Evolutionary conservation across 2,329 filamentous ascomycete genomes (phyloP), one percentile per base, ranked within the genome.

Genomic region (Elsinoe necatrix): DNA sequence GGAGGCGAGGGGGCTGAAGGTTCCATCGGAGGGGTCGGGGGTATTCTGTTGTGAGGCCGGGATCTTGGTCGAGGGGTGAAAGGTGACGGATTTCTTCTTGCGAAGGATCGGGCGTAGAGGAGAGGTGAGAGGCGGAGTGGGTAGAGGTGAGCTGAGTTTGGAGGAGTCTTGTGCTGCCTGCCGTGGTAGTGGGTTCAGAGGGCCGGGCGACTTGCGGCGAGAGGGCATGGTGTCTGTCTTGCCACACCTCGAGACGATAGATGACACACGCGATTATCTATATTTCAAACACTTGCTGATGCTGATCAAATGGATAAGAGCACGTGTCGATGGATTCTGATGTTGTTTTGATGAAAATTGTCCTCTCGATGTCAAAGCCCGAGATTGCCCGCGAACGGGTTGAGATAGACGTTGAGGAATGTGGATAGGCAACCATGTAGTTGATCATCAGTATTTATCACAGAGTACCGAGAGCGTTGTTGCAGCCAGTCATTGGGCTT

Each of bases 71-170:
- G 41, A 47, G 16, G 54, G 54, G 41, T 56, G 54, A 27, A 56
- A 56, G 8, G 54, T 56, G 21, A 56, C 54, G 41, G 54, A 56
- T 37, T 56, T 56, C 54, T 56, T 56, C 27, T 56, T 56, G 41
- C 54, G 54, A n/a, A 56, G 42, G 27, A 56, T 56, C 7, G 54
- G 54, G n/a, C 54, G 54, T 8, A 31, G 37, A 7, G 41, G 12
- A 16, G 25, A 39, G 7, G 54, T 25, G 11, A 31, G 39, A 8
- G 54, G 43, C 18, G 54, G 48, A 1, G 48, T 35, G 2, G 48
- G 48, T 2, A 35, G 18, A 1, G 48, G 48, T 3, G 48, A 39
- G 29, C 20, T 25, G 48, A 34, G 48, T 18, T 52, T 52, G 48
- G 16, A 16, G 4, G 41, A 16, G 45, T 31, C 45, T n/a, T 14